Conservation (phyloP, 148 eudicot species). For the Polygonum aviculare region DNA sequence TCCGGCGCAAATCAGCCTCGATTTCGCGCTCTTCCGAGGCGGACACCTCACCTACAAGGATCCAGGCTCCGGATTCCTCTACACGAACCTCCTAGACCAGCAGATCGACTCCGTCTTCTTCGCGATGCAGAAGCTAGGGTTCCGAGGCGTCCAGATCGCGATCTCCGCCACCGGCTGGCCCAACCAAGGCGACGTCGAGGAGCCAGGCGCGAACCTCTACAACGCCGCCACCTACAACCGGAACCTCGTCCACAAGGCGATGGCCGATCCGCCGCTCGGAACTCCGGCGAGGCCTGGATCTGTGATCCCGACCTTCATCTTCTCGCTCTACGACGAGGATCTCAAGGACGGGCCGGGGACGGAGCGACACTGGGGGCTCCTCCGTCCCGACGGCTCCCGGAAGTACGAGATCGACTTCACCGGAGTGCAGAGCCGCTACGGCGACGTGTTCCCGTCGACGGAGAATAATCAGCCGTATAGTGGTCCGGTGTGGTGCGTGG, state of each 20-base stretch:
- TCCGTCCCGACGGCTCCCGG: conserved; percentile 31
- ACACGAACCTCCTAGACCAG: conserved; percentile 71
- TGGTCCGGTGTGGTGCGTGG: conserved; percentile 76
- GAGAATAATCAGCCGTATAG: conserved; percentile 26
- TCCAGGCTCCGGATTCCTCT: conserved; percentile 35
- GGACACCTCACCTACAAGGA: conserved; percentile 31
- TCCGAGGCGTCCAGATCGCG: conserved; percentile 29
- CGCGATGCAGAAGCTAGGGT: conserved; percentile 63
- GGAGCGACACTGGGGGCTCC: conserved; percentile 76
- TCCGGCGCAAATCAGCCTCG: conserved; percentile 32
- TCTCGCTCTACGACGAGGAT: conserved; percentile 64
- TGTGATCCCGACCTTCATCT: conserved; percentile 54
- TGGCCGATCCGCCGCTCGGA: conserved; percentile 42
- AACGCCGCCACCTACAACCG: conserved; percentile 82
- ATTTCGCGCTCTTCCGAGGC: conserved; percentile 39
- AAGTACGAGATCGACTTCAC: conserved; percentile 41
- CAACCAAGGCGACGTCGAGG: conserved; percentile 53
- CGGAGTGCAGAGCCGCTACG: conserved; percentile 18
- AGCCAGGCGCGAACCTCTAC: conserved; percentile 53
- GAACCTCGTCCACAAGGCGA: conserved; percentile 41
- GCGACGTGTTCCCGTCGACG: conserved; percentile 21
- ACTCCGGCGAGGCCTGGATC: conserved; percentile 71
- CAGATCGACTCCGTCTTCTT: conserved; percentile 63
- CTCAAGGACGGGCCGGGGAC: conserved; percentile 61
- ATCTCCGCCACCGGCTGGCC: conserved; percentile 93